Conservation (phyloP, 441 rosid genomes). For the Raphanus hybrid region DNA sequence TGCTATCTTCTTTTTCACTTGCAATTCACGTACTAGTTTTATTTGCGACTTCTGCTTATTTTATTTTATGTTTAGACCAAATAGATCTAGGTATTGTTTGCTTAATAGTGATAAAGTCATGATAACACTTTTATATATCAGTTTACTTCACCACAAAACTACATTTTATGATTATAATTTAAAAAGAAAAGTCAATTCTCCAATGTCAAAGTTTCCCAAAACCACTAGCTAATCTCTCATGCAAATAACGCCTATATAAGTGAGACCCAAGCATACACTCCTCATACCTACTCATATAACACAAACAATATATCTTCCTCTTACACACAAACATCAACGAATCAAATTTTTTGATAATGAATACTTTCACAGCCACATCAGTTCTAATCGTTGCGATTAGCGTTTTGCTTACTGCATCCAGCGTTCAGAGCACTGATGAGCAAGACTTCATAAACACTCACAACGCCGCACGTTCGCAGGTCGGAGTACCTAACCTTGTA, state of each 20-base stretch:
- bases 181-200: conserved; percentile 29
- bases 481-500: conserved; percentile 39
- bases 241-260: conserved; percentile 25
- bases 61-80: conserved; percentile 6
- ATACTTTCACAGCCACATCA: conserved; percentile 17
- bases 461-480: conserved; percentile 44
- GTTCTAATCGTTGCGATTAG: conserved; percentile 25
- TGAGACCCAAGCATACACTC: not conserved
- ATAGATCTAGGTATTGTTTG: conserved; percentile 17
- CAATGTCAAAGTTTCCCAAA: conserved; percentile 22
- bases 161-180: not conserved
- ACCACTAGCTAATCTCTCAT: not conserved
- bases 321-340: not conserved
- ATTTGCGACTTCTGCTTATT: not conserved
- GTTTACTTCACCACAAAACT: conserved; percentile 14
- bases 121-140: not conserved
- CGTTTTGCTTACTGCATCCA: conserved; percentile 29
- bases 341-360: conserved; percentile 1
- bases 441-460: conserved; percentile 42
- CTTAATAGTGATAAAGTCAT: conserved; percentile 15
- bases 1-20: not conserved
- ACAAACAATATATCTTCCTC: not conserved
- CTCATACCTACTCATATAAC: not conserved
- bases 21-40: not conserved
- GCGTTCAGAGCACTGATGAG: conserved; percentile 23